These are phyloP conservation scores for Entomophthora muscae DNA, from an alignment of 371 early-diverging fungal species.

Conservation along the genomic window DNA sequence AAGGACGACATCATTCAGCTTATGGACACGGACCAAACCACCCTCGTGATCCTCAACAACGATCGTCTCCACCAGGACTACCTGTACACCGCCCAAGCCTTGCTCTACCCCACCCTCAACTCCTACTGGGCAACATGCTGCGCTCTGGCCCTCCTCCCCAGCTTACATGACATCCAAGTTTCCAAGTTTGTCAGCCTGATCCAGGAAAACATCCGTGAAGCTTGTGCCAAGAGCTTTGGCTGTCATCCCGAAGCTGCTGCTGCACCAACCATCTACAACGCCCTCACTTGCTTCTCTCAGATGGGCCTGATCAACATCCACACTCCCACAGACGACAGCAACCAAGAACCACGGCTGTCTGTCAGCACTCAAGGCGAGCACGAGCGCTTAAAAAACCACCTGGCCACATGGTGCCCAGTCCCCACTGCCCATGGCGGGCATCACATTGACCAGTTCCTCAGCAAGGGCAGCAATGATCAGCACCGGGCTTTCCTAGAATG, in stretches of 20 bases:
- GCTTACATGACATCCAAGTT: neutral
- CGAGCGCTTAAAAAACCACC: neutral
- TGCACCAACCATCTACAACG: neutral
- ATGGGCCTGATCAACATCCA: neutral
- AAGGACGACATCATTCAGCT: slow-evolving; percentile 1
- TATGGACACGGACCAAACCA: neutral
- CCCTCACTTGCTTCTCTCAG: neutral
- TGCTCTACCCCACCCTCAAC: neutral
- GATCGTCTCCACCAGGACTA: slow-evolving; percentile 1
- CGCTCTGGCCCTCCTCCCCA: neutral
- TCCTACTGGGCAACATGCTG: neutral
- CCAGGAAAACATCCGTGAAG: neutral
- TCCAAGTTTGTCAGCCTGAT: neutral
- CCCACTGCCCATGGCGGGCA: neutral
- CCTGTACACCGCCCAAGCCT: too few relatives aligned
- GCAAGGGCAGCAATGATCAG: neutral
- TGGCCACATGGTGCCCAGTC: neutral
- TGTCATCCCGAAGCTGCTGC: slow-evolving; percentile 2
- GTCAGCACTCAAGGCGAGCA: neutral
- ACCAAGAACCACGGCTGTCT: neutral
- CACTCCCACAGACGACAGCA: neutral
- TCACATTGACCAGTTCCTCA: neutral
- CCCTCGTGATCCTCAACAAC: neutral
- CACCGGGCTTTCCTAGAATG: neutral
- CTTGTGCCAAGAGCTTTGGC: neutral